Conservation (phyloP, 2,329 filamentous ascomycete species). For the Scedosporium apiospermum region DNA sequence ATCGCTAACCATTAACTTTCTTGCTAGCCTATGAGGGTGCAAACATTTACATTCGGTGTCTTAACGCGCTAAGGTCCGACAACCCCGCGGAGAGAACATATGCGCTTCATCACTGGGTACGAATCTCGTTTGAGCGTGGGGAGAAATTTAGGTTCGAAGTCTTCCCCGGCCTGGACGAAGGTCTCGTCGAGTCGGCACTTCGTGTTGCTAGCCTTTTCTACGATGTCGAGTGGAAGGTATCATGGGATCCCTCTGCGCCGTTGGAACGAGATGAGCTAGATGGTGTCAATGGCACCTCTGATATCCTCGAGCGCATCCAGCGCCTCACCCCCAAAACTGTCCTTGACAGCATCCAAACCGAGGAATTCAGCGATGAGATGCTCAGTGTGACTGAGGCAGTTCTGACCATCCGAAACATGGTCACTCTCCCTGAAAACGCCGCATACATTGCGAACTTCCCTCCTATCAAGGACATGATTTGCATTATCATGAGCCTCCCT, state of each 20-base stretch:
- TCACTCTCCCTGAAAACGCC: constrained; percentile 85
- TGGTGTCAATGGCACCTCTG: constrained; percentile 39
- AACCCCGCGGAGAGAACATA: constrained; percentile 81
- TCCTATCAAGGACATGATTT: constrained; percentile 70
- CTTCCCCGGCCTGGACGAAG: constrained; percentile 80
- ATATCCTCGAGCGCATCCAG: constrained; percentile 57
- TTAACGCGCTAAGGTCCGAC: constrained; percentile 72
- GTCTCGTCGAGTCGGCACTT: constrained; percentile 74
- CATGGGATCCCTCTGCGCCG: constrained; percentile 44
- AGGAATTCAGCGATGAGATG: constrained; percentile 60
- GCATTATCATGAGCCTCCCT: constrained; percentile 72
- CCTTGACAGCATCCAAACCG: constrained; percentile 62
- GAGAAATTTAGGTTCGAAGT: constrained; percentile 95
- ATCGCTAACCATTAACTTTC: too few relatives aligned
- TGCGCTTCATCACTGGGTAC: constrained; percentile 84
- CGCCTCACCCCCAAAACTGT: constrained; percentile 50
- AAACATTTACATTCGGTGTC: constrained; percentile 84
- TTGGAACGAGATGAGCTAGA: constrained; percentile 41
- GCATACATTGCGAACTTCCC: constrained; percentile 66
- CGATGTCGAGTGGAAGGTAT: constrained; percentile 70
- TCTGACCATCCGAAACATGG: constrained; percentile 89
- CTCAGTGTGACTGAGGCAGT: constrained; percentile 77
- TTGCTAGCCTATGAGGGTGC: constrained; percentile 56
- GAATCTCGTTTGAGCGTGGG: constrained; percentile 88
- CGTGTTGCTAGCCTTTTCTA: constrained; percentile 73